These are phyloP conservation scores for Fusarium mundagurra DNA, from an alignment of 2,329 filamentous ascomycete genomes.

Conservation along the genomic window DNA sequence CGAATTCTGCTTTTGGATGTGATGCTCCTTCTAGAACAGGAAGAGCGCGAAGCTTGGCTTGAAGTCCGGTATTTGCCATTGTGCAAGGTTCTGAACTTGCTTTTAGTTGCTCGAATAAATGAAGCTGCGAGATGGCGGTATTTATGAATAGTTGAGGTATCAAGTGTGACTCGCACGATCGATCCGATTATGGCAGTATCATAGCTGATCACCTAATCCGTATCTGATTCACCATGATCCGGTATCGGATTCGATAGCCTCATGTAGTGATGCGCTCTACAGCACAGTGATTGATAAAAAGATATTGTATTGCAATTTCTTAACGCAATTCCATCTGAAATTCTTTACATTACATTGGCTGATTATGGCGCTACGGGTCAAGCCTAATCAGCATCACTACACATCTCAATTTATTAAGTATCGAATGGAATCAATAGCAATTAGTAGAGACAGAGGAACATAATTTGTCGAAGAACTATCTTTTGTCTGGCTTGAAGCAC, in stretches of 20 bases:
- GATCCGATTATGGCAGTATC: background rate
- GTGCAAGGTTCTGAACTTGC: fast-evolving
- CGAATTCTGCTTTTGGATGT: background rate
- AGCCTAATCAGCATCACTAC: fast-evolving
- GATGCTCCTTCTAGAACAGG: background rate
- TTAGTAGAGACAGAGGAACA: fast-evolving
- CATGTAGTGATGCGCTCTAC: fast-evolving
- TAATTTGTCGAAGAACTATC: fast-evolving
- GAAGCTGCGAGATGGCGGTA: background rate
- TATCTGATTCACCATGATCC: background rate
- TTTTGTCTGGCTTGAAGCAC: background rate
- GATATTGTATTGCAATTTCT: fast-evolving
- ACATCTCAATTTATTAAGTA: background rate
- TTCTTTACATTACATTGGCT: fast-evolving
- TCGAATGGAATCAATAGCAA: fast-evolving
- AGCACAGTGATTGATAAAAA: fast-evolving
- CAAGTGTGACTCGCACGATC: background rate
- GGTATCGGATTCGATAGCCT: background rate
- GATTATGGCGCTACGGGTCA: fast-evolving
- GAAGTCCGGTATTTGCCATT: background rate
- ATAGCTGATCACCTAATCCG: background rate
- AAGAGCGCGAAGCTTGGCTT: background rate
- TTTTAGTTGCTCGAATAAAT: background rate
- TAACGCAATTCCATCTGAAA: fast-evolving
- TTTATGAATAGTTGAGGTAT: background rate